These are phyloP conservation scores for Fusarium armeniacum DNA, from an alignment of 2,329 filamentous ascomycete genomes.

Conservation along the genomic window DNA sequence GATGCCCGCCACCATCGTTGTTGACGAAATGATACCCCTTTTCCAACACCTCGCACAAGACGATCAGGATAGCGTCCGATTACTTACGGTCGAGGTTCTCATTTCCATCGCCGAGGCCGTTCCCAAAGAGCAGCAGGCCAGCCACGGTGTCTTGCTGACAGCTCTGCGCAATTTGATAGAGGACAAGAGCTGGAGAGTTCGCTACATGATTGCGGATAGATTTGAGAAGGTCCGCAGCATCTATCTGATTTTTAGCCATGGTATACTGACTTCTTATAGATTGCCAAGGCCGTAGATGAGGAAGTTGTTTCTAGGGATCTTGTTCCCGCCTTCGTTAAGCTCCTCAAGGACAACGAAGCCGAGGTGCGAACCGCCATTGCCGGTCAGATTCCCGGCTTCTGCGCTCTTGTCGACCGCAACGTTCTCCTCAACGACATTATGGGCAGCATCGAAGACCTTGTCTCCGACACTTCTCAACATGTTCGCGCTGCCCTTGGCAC, in stretches of 20 bases:
- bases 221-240: constrained; percentile 82
- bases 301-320: constrained; percentile 95
- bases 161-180: constrained; percentile 94
- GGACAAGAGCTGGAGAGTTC: constrained; percentile 99
- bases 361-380: constrained; percentile 97
- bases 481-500: constrained; percentile 95
- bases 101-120: constrained; percentile 97
- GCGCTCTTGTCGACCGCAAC: constrained; percentile 85
- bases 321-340: constrained; percentile 96
- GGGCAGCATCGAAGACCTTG: constrained; percentile 94
- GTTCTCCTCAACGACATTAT: constrained; percentile 96
- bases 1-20: constrained; percentile 90
- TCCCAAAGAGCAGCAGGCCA: constrained; percentile 97
- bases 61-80: constrained; percentile 96
- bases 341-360: constrained; percentile 97
- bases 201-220: constrained; percentile 98
- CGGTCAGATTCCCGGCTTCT: constrained; percentile 98
- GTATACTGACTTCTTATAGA: constrained; percentile 65
- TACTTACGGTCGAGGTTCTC: constrained; percentile 95
- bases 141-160: constrained; percentile 91
- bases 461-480: constrained; percentile 96
- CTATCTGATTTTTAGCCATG: constrained; percentile 52
- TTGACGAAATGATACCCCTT: constrained; percentile 98
- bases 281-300: constrained; percentile 97
- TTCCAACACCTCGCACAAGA: constrained; percentile 97